A percentile compares a stretch with the other conserved stretches of the same genome.
phyloP scores from a whole-genome alignment of 2,329 filamentous ascomycete species.

The Balansia obtecta region DNA sequence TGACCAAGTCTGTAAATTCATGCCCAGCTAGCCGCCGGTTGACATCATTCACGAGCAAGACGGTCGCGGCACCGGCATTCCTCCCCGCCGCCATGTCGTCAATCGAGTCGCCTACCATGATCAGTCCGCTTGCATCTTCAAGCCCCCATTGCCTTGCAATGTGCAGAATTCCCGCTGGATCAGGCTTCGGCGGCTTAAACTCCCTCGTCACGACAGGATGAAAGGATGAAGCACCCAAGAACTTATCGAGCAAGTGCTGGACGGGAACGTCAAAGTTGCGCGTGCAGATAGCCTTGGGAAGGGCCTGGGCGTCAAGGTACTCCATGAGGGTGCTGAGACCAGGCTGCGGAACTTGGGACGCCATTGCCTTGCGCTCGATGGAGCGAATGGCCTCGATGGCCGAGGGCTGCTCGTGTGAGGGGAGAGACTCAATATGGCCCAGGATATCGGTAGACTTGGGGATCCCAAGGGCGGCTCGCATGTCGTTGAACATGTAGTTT shows the following conservation, averaged over 20 bases:
- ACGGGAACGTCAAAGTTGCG: constrained; percentile 84
- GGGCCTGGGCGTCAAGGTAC: constrained; percentile 55
- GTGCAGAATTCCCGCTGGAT: constrained; percentile 76
- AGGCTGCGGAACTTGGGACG: constrained; percentile 64
- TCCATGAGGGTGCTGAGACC: constrained; percentile 69
- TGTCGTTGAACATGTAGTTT: constrained; percentile 88
- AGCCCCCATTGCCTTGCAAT: constrained; percentile 70
- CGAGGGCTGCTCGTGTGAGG: constrained; percentile 41
- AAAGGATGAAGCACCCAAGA: constrained; percentile 57
- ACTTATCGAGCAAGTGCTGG: constrained; percentile 59
- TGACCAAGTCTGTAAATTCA: constrained; percentile 64
- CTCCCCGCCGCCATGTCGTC: constrained; percentile 89
- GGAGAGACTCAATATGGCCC: constrained; percentile 69
- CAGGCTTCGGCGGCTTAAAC: constrained; percentile 72
- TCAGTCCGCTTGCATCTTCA: constrained; percentile 32
- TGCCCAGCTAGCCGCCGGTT: constrained; percentile 60
- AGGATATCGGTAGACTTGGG: constrained; percentile 69
- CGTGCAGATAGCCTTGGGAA: constrained; percentile 82
- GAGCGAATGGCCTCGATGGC: constrained; percentile 63
- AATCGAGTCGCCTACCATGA: constrained; percentile 67
- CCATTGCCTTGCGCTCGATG: constrained; percentile 77
- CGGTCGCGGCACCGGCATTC: constrained; percentile 74
- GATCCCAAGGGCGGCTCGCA: constrained; percentile 67
- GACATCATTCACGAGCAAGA: constrained; percentile 76
- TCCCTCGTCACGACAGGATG: constrained; percentile 73